Conservation (phyloP, 768 basidiomycete species). For the Podaxis sp. region DNA sequence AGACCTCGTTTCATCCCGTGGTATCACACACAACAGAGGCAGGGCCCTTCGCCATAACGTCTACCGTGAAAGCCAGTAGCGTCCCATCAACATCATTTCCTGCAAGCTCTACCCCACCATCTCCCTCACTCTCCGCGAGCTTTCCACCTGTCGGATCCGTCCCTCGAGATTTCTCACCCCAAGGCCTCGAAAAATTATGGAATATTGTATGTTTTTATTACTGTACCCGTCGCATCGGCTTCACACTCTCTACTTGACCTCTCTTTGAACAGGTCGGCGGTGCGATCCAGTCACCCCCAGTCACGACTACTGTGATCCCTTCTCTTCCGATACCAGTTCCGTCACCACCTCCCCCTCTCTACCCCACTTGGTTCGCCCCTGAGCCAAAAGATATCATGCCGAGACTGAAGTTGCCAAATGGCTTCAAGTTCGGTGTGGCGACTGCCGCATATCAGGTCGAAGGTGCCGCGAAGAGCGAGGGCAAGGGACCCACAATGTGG, state of each 20-base stretch:
- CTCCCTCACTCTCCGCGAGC: constrained; percentile 11
- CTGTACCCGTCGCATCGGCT: background rate
- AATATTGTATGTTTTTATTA: constrained; percentile 27
- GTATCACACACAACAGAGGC: constrained; percentile 1
- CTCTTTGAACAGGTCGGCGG: constrained; percentile 29
- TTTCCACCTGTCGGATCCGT: constrained; percentile 39
- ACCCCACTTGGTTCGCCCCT: constrained; percentile 42
- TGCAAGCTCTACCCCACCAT: background rate
- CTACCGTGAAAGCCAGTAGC: constrained; percentile 8
- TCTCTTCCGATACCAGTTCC: constrained; percentile 33
- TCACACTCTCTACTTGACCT: background rate
- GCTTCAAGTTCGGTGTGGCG: constrained; percentile 48
- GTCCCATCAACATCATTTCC: background rate
- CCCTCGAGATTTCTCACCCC: constrained; percentile 33
- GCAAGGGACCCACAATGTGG: constrained; percentile 45
- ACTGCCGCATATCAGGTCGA: constrained; percentile 52
- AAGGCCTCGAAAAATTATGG: constrained; percentile 37
- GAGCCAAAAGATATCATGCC: constrained; percentile 39
- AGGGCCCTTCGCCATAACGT: constrained; percentile 5
- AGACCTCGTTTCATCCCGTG: background rate
- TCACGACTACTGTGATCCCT: constrained; percentile 39
- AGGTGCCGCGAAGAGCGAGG: constrained; percentile 46
- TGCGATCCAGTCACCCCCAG: constrained; percentile 37
- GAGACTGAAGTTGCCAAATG: constrained; percentile 38
- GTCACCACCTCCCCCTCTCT: constrained; percentile 39